Conservation (phyloP, 2,329 filamentous ascomycete species). For the Pseudofabraea citricarpa region DNA sequence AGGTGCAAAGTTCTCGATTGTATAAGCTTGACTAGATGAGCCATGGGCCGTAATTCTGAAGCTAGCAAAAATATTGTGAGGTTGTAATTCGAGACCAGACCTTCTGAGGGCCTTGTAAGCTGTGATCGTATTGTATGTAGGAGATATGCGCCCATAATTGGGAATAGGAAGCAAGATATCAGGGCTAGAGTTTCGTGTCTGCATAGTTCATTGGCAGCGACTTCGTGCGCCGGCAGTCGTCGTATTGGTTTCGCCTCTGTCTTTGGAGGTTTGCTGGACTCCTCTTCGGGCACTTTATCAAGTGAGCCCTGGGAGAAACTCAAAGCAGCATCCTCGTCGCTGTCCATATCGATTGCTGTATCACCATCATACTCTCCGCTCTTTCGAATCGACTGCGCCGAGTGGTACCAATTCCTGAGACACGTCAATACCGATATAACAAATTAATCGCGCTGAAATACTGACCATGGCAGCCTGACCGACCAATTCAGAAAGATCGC, state of each 20-base stretch:
- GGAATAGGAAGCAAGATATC: constrained; percentile 72
- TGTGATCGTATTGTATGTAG: constrained; percentile 77
- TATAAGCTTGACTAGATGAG: constrained; percentile 77
- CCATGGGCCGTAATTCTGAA: constrained; percentile 77
- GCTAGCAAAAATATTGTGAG: constrained; percentile 84
- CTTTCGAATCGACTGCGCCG: constrained; percentile 59
- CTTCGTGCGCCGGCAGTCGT: constrained; percentile 21
- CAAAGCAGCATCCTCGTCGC: constrained; percentile 35
- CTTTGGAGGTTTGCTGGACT: constrained; percentile 1
- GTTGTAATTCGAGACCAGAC: constrained; percentile 88
- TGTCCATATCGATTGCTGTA: constrained; percentile 34
- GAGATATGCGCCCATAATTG: constrained; percentile 74
- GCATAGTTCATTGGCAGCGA: constrained; percentile 60
- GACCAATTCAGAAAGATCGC: constrained; percentile 91
- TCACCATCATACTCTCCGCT: constrained; percentile 39
- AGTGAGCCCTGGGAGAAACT: constrained; percentile 21
- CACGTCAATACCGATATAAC: neutral
- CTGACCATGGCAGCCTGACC: constrained; percentile 81
- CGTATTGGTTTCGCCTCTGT: constrained; percentile 12
- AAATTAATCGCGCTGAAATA: constrained; percentile 10
- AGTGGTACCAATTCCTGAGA: constrained; percentile 66
- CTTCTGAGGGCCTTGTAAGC: constrained; percentile 77
- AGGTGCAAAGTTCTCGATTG: constrained; percentile 75
- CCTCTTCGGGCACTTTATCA: constrained; percentile 23
- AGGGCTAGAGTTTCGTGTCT: constrained; percentile 72